phyloP scores from a whole-genome alignment of 345 rosid genomes.

The Trapa bicornis region DNA sequence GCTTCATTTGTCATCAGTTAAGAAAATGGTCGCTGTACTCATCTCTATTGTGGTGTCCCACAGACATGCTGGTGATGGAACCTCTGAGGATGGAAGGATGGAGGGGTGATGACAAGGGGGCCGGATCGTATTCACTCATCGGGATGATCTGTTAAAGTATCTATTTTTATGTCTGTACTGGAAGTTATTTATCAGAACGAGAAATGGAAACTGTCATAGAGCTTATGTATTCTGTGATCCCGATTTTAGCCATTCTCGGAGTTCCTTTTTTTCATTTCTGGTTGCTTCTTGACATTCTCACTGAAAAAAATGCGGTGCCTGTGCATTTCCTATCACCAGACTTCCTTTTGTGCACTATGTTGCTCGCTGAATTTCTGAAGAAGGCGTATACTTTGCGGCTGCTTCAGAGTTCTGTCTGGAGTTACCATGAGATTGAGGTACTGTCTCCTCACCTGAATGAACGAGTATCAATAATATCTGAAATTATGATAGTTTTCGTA shows the following conservation, averaged over 20 bases:
- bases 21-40: neutral
- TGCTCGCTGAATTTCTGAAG: neutral
- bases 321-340: neutral
- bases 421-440: no score
- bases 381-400: neutral
- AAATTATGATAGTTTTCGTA: no score
- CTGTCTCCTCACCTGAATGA: no score
- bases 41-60: conserved; percentile 8
- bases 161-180: neutral
- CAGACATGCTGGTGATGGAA: conserved; percentile 81
- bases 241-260: neutral
- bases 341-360: neutral
- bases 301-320: neutral
- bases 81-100: conserved; percentile 46
- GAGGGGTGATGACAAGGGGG: conserved; percentile 9
- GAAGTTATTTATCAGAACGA: neutral
- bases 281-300: neutral
- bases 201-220: neutral
- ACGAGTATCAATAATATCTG: no score
- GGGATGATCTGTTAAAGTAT: conserved; percentile 5
- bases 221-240: neutral
- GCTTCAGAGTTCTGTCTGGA: no score
- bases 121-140: conserved; percentile 22
- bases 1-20: no score
- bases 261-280: neutral